phyloP scores from a whole-genome alignment of 2,329 filamentous ascomycete species.

The Graphium sp. region DNA sequence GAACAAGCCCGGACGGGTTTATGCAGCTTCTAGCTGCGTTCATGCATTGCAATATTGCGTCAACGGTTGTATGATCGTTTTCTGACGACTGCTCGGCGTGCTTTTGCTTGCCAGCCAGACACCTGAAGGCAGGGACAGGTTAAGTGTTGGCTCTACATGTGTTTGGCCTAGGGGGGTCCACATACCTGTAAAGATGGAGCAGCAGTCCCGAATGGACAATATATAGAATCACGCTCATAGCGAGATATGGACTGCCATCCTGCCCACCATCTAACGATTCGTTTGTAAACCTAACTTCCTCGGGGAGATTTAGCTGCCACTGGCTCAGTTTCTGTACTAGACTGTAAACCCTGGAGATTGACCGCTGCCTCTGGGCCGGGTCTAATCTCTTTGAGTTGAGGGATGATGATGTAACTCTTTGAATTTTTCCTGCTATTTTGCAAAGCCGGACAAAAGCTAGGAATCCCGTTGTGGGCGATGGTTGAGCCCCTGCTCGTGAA shows the following conservation, averaged over 20 bases:
- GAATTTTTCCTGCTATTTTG: constrained; percentile 10
- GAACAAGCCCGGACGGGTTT: constrained; percentile 10
- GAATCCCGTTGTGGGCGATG: constrained; percentile 9
- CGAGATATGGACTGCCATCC: constrained; percentile 9
- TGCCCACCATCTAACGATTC: constrained; percentile 6
- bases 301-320: constrained; percentile 8
- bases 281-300: constrained; percentile 1
- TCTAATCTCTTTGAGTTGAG: constrained; percentile 5
- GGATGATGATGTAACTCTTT: constrained; percentile 9
- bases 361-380: constrained; percentile 3
- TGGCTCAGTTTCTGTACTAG: constrained; percentile 7
- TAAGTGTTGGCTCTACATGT: neutral
- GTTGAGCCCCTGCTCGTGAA: too few relatives aligned
- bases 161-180: neutral
- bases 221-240: constrained; percentile 13
- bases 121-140: neutral
- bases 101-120: neutral
- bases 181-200: constrained; percentile 10
- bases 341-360: constrained; percentile 5
- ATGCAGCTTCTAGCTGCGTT: constrained; percentile 11
- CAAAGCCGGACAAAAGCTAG: constrained; percentile 11
- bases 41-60: constrained; percentile 10
- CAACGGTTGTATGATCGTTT: neutral
- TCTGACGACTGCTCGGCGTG: neutral
- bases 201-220: constrained; percentile 12